These are phyloP conservation scores for Malbranchea zuffiana DNA, from an alignment of 2,329 filamentous ascomycete species.

Conservation along the genomic window DNA sequence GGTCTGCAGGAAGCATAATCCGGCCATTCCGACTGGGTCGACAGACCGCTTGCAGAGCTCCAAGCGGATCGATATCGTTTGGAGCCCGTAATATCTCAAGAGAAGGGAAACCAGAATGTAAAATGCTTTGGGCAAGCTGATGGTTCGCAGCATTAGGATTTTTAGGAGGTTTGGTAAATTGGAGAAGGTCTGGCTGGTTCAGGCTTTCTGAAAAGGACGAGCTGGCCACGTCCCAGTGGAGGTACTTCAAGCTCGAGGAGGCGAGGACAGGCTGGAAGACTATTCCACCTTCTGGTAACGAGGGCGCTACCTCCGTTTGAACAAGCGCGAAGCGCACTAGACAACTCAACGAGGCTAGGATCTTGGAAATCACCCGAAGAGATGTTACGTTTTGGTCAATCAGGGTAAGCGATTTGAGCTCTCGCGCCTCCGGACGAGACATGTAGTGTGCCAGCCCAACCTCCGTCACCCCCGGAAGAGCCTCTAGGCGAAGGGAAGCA, in stretches of 20 bases:
- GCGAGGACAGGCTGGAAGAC: constrained; percentile 40
- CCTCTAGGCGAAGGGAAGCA: constrained; percentile 45
- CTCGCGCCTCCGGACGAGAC: constrained; percentile 35
- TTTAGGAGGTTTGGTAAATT: constrained; percentile 27
- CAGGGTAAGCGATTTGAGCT: constrained; percentile 39
- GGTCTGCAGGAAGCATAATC: constrained; percentile 31
- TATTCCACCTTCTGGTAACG: constrained; percentile 32
- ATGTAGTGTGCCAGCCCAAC: constrained; percentile 44
- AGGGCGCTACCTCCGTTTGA: constrained; percentile 40
- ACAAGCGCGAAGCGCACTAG: constrained; percentile 43
- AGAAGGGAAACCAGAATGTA: constrained; percentile 32
- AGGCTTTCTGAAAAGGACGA: constrained; percentile 29
- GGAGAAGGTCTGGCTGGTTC: constrained; percentile 28
- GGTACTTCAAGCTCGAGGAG: constrained; percentile 38
- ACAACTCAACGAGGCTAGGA: constrained; percentile 38
- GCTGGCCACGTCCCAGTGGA: constrained; percentile 47
- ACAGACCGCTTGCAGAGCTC: constrained; percentile 35
- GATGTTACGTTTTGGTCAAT: constrained; percentile 45
- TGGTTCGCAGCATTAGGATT: constrained; percentile 31
- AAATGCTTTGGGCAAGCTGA: constrained; percentile 36
- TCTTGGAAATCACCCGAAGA: constrained; percentile 41
- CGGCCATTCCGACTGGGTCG: constrained; percentile 30
- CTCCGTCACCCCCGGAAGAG: constrained; percentile 46
- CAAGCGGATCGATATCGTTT: constrained; percentile 35
- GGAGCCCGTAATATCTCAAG: constrained; percentile 34